Evolutionary conservation across 2,329 filamentous ascomycete genomes (phyloP).

Genomic region (Alternaria brassicae): DNA sequence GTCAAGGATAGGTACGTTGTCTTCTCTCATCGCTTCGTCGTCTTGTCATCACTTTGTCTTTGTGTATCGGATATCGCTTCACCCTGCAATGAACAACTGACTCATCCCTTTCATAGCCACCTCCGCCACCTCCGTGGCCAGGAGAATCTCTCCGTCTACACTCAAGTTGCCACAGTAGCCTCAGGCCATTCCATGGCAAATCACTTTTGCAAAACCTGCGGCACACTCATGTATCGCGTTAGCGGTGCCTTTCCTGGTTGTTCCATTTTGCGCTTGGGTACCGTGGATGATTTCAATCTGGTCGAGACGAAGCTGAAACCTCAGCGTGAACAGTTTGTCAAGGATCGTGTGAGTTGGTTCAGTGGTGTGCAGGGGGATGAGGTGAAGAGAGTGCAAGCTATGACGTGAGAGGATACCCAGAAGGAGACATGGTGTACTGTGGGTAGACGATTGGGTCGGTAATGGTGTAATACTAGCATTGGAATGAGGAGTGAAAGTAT

Average conservation of each 20-base stretch:
- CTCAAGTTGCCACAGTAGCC: conserved; percentile 41
- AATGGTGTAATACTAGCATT: background rate
- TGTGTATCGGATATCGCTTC: too few species aligned
- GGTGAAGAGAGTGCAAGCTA: conserved; percentile 5
- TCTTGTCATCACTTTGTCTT: too few species aligned
- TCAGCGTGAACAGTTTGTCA: conserved; percentile 59
- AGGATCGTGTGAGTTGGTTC: conserved; percentile 62
- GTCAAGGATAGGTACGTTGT: conserved; percentile 51
- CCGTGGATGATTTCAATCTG: conserved; percentile 67
- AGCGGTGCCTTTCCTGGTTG: conserved; percentile 54
- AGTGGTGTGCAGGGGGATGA: conserved; percentile 5
- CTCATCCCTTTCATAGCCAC: background rate
- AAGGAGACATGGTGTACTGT: background rate
- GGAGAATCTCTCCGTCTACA: conserved; percentile 57
- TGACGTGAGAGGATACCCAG: background rate
- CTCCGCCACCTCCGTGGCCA: conserved; percentile 61
- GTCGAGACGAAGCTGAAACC: conserved; percentile 65
- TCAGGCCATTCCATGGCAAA: conserved; percentile 61
- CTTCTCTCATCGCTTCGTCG: too few species aligned
- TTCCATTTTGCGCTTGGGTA: conserved; percentile 64
- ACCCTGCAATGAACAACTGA: too few species aligned
- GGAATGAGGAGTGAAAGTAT: background rate
- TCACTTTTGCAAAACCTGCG: conserved; percentile 66
- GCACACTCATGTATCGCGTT: conserved; percentile 66
- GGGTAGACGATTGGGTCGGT: too few species aligned